Evolutionary conservation across 2,329 filamentous ascomycete genomes (phyloP), one percentile per base, ranked within the genome.

Genomic region (Fusarium verrucosum): DNA sequence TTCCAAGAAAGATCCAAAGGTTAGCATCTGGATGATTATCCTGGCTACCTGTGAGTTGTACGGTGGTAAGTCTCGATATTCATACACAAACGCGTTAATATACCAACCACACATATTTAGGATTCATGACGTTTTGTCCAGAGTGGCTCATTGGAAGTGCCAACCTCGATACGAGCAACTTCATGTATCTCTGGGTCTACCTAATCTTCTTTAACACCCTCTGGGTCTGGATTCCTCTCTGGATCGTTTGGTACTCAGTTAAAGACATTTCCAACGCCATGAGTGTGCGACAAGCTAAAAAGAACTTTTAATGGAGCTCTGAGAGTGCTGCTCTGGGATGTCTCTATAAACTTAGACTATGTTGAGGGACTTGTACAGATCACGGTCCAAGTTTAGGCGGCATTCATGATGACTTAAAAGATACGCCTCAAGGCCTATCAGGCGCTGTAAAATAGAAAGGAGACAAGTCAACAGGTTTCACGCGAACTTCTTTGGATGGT

Each of bases 111-210:
- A 16, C 32, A 10, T 14, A 30, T 17, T n/a, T 35, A 86, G 85
- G 87, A 17, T 90, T 87, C 77, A 89, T 90, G 85, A 90, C 88
- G 0, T 90, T 90, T 72, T 87, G 84, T 75, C 88, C 88, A 13
- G 88, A 90, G 76, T 90, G 88, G 88, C 77, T 90, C 13, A 85
- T 82, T 3, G 83, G 82, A 47, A 89, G 83, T 72, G 72, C 82
- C 64, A 89, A 88, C 71, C 82, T 90, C 58, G 85, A 89, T 73
- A 81, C 81, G 17, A 87, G 82, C 77, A 90, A 89, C 76, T 89
- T 85, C 68, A 88, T 90, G 86, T 88, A 88, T 70, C 77, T 83
- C 63, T 90, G 87, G 87, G 79, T 89, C 14, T 90, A 89, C 67
- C 77, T 90, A 16, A 79, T 88, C 66, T 89, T 90, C 75, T 90